Base-by-base conservation (phyloP, 2,329 filamentous ascomycete genomes). In the Exophiala aquamarina region DNA sequence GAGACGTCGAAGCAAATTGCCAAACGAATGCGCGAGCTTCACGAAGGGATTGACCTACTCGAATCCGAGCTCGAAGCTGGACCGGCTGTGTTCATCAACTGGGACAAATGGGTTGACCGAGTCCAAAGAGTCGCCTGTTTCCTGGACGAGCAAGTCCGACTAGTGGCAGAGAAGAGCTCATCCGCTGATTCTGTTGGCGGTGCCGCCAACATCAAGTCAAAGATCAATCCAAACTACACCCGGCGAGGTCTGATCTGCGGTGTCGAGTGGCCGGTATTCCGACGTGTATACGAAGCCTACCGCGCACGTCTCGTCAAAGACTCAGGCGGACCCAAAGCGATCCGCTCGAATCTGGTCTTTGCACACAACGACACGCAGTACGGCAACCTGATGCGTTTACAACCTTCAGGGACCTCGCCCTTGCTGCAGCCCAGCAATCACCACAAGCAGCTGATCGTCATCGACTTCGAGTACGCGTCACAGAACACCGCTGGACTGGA, bases 361-460 rank as follows among this genome's bases (percentile, higher is more conserved):
- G 89, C 90, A n/a, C 93, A 98, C 66, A 96, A 95, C 61, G 93
- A 98, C 77, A 95, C 93, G 3, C 93, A 98, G 83, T 97, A 98
- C 62, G 93, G 93, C 55, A 98, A 98, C 64, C 93, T 98, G 54
- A 82, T 98, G 40, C 89, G 91, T 29, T 72, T 85, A 66, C 80
- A 89, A 57, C 81, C 81, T 2, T 71, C 72, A 31, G 77, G 76
- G 39, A 85, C 90, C 59, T 96, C 91, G 0, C 93, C 92, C 1
- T 79, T 97, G 6, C 77, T 96, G 9, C 81, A 93, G 40, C 90
- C 93, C 0, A 84, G 87, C 49, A 97, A 97, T 68, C 84, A 92
- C 58, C 93, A 98, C 71, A 97, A 95, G 68, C 92, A 95, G 69
- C 80, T 98, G 11, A 80, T 97, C 13, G 93, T 98, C 55, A 98